Percentiles rank a stretch among this genome's conserved stretches.
These are phyloP conservation scores for Dactylellina sp. DNA, from an alignment of 2,329 filamentous ascomycete species.

Conservation along the genomic window DNA sequence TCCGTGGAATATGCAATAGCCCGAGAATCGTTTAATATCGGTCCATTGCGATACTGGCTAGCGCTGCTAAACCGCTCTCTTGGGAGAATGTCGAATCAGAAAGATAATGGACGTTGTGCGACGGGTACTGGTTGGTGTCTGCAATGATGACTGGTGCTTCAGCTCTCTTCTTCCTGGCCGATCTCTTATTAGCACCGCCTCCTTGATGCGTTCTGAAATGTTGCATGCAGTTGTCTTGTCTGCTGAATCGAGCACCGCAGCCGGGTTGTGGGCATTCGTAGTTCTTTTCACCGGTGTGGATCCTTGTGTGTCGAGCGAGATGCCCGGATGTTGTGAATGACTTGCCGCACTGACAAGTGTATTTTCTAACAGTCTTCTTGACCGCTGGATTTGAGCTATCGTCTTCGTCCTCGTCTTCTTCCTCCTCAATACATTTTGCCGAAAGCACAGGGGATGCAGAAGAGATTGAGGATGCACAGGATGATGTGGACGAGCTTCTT, in stretches of 20 bases:
- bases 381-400: conserved; percentile 23
- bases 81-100: conserved; percentile 59
- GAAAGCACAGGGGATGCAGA: conserved; percentile 54
- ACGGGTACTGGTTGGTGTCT: conserved; percentile 52
- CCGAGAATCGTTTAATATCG: conserved; percentile 43
- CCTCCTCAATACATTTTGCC: conserved; percentile 51
- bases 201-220: conserved; percentile 61
- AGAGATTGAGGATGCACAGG: conserved; percentile 56
- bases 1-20: conserved; percentile 21
- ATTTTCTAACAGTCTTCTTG: conserved; percentile 55
- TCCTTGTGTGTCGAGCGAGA: conserved; percentile 85
- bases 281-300: conserved; percentile 81
- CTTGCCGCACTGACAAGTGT: conserved; percentile 78
- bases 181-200: conserved; percentile 59
- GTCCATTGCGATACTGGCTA: conserved; percentile 60
- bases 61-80: conserved; percentile 59
- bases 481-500: conserved; percentile 52
- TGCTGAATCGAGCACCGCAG: conserved; percentile 60
- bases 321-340: conserved; percentile 87
- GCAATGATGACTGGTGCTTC: conserved; percentile 53
- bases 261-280: conserved; percentile 60
- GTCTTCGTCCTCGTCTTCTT: conserved; percentile 41
- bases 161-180: conserved; percentile 60
- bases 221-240: conserved; percentile 61
- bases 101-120: conserved; percentile 57